Evolutionary conservation across 1,284 basidiomycete species (phyloP).

Genomic region (Polyporus tsugae): DNA sequence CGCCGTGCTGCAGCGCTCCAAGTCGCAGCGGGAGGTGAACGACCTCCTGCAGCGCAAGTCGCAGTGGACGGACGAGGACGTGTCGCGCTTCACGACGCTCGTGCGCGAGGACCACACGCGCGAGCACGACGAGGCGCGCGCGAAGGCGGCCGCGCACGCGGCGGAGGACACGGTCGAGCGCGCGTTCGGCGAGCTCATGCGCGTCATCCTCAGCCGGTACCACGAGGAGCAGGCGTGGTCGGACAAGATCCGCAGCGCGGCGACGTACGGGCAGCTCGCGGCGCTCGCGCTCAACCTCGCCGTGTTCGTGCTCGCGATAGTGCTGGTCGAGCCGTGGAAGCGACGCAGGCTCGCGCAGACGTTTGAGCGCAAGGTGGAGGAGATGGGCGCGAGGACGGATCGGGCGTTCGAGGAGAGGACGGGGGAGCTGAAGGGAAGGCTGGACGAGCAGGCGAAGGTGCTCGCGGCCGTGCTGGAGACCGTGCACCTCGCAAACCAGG

Average conservation of each 20-base stretch:
- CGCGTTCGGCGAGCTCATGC: conserved; percentile 88
- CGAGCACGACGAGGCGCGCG: conserved; percentile 77
- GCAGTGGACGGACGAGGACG: conserved; percentile 84
- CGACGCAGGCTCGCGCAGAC: conserved; percentile 82
- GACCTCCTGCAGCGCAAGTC: conserved; percentile 92
- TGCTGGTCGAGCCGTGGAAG: conserved; percentile 95
- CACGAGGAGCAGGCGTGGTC: conserved; percentile 98
- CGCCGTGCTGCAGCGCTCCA: conserved; percentile 78
- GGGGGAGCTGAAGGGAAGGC: conserved; percentile 54
- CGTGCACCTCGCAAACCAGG: conserved; percentile 32
- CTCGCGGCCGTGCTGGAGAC: conserved; percentile 43
- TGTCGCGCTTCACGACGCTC: conserved; percentile 84
- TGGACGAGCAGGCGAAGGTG: conserved; percentile 59
- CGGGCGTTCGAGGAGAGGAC: conserved; percentile 43
- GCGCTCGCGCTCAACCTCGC: conserved; percentile 87
- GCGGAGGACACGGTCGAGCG: conserved; percentile 83
- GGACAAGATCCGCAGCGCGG: conserved; percentile 94
- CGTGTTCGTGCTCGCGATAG: conserved; percentile 88
- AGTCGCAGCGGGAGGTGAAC: conserved; percentile 90
- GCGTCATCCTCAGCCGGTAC: conserved; percentile 86
- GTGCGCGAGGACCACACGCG: conserved; percentile 88
- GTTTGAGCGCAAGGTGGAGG: conserved; percentile 86
- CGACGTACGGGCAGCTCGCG: conserved; percentile 88
- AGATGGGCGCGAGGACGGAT: conserved; percentile 64
- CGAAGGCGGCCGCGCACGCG: conserved; percentile 69